Percentiles rank a stretch among this genome's conserved stretches.
Conservation (phyloP, 108 stramenopile genomes). For the Cyclotella sp. region DNA sequence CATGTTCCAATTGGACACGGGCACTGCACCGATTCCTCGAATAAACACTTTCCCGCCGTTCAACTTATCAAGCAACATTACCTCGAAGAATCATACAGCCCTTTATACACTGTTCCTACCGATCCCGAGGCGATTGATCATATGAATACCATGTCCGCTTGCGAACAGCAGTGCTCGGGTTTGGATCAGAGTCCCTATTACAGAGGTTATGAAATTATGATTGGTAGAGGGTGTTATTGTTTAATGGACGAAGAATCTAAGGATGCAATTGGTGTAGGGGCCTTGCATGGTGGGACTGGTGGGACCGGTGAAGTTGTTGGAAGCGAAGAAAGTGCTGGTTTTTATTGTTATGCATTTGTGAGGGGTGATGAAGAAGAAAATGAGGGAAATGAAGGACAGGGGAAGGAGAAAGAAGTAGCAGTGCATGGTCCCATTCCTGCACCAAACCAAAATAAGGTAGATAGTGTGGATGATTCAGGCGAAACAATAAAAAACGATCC, state of each 20-base stretch:
- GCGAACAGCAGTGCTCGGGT: neutral
- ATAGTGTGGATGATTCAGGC: too few relatives aligned
- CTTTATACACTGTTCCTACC: neutral
- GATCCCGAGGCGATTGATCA: neutral
- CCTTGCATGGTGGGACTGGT: neutral
- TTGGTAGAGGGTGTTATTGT: conserved; percentile 11
- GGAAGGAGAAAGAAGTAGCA: too few relatives aligned
- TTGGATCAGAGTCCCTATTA: neutral
- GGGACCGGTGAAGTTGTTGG: neutral
- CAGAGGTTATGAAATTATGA: conserved; percentile 8
- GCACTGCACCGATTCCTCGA: too few relatives aligned
- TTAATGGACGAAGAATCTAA: neutral
- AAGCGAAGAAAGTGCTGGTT: neutral
- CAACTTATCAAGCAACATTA: neutral
- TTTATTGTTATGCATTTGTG: conserved; percentile 2
- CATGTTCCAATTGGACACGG: too few relatives aligned
- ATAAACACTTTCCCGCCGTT: neutral
- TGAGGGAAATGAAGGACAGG: neutral
- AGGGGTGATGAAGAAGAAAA: neutral
- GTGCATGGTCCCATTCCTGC: too few relatives aligned
- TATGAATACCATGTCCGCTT: neutral
- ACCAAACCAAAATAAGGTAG: too few relatives aligned
- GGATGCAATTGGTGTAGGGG: neutral
- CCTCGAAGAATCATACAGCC: neutral
- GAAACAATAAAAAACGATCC: too few relatives aligned